Conservation (phyloP, 1,284 basidiomycete species). For the Erythrobasidium hasegawianum region DNA sequence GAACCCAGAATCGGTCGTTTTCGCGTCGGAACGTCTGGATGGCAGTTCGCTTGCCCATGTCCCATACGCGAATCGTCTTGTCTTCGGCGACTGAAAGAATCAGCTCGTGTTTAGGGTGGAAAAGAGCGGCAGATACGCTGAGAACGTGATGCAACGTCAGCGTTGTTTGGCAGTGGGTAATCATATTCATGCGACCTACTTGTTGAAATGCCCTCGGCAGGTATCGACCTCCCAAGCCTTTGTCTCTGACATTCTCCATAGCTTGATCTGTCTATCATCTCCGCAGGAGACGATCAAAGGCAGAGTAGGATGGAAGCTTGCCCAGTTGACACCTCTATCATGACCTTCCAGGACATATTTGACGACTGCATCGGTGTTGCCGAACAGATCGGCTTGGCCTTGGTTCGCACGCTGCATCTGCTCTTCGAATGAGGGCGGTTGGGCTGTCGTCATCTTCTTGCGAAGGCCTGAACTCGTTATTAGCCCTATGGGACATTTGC, state of each 20-base stretch:
- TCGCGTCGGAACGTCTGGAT: constrained; percentile 98
- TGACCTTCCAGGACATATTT: constrained; percentile 99
- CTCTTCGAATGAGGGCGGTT: constrained; percentile 56
- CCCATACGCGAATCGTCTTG: constrained; percentile 77
- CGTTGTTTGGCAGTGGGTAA: background rate
- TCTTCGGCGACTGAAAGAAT: constrained; percentile 73
- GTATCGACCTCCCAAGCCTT: constrained; percentile 99
- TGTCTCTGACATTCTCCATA: constrained; percentile 99
- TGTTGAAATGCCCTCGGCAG: constrained; percentile 99
- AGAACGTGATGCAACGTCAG: background rate
- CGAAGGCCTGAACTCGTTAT: constrained; percentile 59
- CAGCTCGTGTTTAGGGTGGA: constrained; percentile 97
- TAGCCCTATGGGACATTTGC: too few relatives aligned
- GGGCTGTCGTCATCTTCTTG: constrained; percentile 63
- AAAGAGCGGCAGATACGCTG: constrained; percentile 79
- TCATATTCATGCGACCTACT: constrained; percentile 49
- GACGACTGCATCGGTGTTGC: constrained; percentile 66
- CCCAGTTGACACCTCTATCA: constrained; percentile 86
- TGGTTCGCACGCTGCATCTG: constrained; percentile 55
- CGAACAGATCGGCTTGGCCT: constrained; percentile 59
- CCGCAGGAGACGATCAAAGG: constrained; percentile 81
- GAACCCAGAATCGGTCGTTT: constrained; percentile 97
- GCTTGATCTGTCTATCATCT: constrained; percentile 96
- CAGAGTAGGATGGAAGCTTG: constrained; percentile 36
- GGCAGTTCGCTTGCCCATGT: constrained; percentile 90